These are phyloP conservation scores for Apiospora hydei DNA, from an alignment of 2,329 filamentous ascomycete species.

Conservation along the genomic window DNA sequence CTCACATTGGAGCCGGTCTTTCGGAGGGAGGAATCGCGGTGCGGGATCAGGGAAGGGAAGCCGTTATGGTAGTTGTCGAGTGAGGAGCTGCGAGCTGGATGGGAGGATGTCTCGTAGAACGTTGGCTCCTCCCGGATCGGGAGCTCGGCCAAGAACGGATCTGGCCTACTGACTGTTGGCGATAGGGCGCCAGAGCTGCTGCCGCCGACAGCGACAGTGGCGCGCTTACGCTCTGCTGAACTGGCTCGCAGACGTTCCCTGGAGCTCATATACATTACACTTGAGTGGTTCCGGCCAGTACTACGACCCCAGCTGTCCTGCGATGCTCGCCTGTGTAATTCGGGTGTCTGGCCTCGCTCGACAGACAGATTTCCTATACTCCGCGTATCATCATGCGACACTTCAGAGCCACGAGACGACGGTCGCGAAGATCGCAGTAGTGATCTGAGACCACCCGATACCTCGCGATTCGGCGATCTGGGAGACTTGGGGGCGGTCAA, in stretches of 20 bases:
- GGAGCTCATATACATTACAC: constrained; percentile 77
- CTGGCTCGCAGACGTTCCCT: constrained; percentile 70
- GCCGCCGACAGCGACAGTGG: constrained; percentile 49
- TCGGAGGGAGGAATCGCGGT: constrained; percentile 72
- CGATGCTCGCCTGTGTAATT: constrained; percentile 61
- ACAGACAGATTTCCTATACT: constrained; percentile 72
- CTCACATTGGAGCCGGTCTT: constrained; percentile 62
- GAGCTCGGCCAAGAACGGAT: constrained; percentile 60
- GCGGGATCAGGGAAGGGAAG: constrained; percentile 58
- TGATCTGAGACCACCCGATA: constrained; percentile 60
- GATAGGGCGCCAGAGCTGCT: constrained; percentile 49
- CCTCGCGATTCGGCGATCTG: constrained; percentile 57
- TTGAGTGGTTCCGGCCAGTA: constrained; percentile 58
- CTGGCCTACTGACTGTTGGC: constrained; percentile 42
- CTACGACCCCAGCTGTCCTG: constrained; percentile 70
- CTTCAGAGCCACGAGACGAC: constrained; percentile 64
- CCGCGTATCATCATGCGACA: constrained; percentile 63
- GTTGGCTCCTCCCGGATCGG: constrained; percentile 63
- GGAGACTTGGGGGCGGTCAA: constrained; percentile 69
- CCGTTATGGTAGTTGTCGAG: constrained; percentile 33
- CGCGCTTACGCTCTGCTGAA: constrained; percentile 67
- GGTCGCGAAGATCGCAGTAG: constrained; percentile 67
- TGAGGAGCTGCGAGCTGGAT: constrained; percentile 33
- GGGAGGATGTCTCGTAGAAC: constrained; percentile 23
- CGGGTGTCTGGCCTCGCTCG: constrained; percentile 61